Evolutionary conservation across 2,329 filamentous ascomycete genomes (phyloP).

Genomic region (Aspergillus piperis): DNA sequence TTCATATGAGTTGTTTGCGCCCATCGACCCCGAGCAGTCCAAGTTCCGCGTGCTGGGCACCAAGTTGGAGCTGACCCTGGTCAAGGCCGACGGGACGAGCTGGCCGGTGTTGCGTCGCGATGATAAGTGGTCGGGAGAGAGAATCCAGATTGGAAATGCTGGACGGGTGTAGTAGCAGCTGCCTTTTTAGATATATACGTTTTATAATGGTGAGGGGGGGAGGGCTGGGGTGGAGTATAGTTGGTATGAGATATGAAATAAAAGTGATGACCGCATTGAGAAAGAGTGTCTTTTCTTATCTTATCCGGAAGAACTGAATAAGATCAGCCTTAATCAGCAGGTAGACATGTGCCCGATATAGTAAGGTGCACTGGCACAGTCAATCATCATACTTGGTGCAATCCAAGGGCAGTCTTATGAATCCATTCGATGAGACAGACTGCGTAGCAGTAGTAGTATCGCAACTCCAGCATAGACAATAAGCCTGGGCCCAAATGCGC

Average conservation of each 20-base stretch:
- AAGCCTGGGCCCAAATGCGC: no score
- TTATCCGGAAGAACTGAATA: not conserved
- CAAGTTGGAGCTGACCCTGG: constrained; percentile 79
- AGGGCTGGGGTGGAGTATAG: no score
- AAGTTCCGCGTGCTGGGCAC: constrained; percentile 81
- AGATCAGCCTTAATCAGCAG: no score
- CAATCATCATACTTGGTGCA: no score
- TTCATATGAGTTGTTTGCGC: constrained; percentile 71
- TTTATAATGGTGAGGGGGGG: not conserved
- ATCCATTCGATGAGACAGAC: no score
- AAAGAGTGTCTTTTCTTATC: not conserved
- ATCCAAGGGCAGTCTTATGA: no score
- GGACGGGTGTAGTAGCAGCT: constrained; percentile 53
- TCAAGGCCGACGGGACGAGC: constrained; percentile 71
- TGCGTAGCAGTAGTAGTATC: no score
- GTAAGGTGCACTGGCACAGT: no score
- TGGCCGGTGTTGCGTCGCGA: constrained; percentile 86
- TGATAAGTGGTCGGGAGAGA: constrained; percentile 72
- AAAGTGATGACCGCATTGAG: constrained; percentile 2
- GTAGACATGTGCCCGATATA: not conserved
- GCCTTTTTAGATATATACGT: not conserved
- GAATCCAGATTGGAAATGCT: constrained; percentile 84
- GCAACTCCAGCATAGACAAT: no score
- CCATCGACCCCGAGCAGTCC: constrained; percentile 74
- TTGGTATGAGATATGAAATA: not conserved